Base-by-base conservation (phyloP, 345 rosid genomes). In the Fremontodendron californicum region DNA sequence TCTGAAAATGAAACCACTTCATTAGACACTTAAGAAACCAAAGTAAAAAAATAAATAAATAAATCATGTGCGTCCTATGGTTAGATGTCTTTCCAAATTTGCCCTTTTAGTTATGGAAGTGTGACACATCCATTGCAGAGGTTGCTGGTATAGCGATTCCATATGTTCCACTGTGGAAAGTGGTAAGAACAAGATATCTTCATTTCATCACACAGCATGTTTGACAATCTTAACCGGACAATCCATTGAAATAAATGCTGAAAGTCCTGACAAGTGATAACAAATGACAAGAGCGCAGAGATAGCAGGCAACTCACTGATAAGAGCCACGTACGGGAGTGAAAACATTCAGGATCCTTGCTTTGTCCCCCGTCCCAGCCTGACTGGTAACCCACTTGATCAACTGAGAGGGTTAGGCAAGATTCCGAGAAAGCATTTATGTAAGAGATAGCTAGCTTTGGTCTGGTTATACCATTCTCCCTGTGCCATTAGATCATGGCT, bases 351-450 rank as follows among this genome's bases (percentile, higher is more conserved):
- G 86, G 31, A 71, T 29, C 78, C 84, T 77, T 71, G 76, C 85
- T 35, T 73, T 79, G 71, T 67, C 51, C 69, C 75, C 81, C n/a
- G 80, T 72, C 79, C 82, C 86, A 72, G 80, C 85, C 78, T 89
- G 89, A 75, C 77, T 65, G 48, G 75, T 80, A 37, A 88, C 87
- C 91, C 89, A 91, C 77, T 86, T 84, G 64, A 89, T 79, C 88
- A 91, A 80, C 77, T 80, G 79, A 76, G 82, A 74, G 31, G 84
- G 85, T n/a, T 39, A 90, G 68, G 72, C 66, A 75, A 71, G 94
- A 91, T 61, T 73, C 69, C 35, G 87, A 83, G 83, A 90, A 85
- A 9, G 88, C 88, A 76, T 69, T 81, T 78, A 83, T 51, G 75
- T 83, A 90, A 62, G 83, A 78, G 55, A 62, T 77, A 72, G n/a